Conservation (phyloP, 257 asterid species). For the Cinchona pubescens region DNA sequence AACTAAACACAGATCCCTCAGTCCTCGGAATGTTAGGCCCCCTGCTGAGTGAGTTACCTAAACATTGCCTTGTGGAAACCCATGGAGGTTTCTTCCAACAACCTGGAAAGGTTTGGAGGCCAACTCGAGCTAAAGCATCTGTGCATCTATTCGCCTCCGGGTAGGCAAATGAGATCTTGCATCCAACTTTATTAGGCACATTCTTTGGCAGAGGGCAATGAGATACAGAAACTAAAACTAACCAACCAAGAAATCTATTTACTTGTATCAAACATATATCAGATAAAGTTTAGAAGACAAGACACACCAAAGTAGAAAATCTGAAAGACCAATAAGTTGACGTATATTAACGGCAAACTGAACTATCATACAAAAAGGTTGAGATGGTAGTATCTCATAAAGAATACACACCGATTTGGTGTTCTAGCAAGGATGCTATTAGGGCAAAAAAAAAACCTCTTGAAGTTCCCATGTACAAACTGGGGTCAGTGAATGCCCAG, state of each 20-base stretch:
- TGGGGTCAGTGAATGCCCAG: constrained; percentile 14
- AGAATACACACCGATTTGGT: constrained; percentile 27
- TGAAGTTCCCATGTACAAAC: constrained; percentile 27
- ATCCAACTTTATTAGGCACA: background rate
- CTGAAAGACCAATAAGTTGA: background rate
- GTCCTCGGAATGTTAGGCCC: background rate
- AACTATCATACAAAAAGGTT: constrained; percentile 12
- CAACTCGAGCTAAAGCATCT: no score
- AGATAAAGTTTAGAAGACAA: background rate
- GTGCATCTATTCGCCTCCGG: no score
- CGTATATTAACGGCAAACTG: background rate
- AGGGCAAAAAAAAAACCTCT: constrained; percentile 22
- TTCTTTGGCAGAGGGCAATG: background rate
- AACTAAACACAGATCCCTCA: background rate
- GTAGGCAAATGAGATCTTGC: background rate
- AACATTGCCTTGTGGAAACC: no score
- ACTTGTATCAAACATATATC: background rate
- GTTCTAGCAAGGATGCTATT: constrained; percentile 19
- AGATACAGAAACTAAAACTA: no score
- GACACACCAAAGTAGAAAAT: background rate
- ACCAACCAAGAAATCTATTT: background rate
- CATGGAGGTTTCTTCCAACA: no score
- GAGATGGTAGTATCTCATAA: constrained; percentile 11
- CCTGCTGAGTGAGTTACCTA: background rate
- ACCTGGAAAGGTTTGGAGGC: no score